Evolutionary conservation across 768 basidiomycete species (phyloP).

Genomic region (Pulveroboletus sp.): DNA sequence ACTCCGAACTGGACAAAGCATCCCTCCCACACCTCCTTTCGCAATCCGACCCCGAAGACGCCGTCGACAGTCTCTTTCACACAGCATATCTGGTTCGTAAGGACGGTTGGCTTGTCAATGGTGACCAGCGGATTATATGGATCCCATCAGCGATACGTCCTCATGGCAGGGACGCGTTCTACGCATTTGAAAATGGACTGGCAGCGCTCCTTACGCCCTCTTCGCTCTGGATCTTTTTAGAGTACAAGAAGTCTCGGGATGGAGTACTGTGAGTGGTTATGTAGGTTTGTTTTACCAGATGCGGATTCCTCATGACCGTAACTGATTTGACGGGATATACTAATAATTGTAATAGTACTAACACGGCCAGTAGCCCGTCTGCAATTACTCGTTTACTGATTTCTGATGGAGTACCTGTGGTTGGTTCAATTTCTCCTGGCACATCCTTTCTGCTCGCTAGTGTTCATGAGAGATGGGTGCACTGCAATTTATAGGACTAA

Average conservation of each 20-base stretch:
- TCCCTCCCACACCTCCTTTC: slow-evolving; percentile 6
- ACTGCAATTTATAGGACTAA: no score
- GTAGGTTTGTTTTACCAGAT: no score
- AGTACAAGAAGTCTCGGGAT: neutral
- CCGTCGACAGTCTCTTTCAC: neutral
- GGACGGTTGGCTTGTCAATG: slow-evolving; percentile 21
- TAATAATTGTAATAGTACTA: no score
- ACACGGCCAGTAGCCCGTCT: no score
- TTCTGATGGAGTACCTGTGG: no score
- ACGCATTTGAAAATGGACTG: slow-evolving; percentile 8
- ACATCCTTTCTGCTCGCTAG: no score
- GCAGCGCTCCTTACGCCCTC: neutral
- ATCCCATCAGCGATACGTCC: slow-evolving; percentile 2
- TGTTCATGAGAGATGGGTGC: no score
- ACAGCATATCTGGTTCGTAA: slow-evolving; percentile 15
- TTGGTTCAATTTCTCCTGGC: no score
- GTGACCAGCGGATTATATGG: slow-evolving; percentile 17
- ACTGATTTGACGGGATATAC: no score
- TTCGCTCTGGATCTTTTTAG: neutral
- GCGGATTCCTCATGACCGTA: no score
- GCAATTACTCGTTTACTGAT: no score
- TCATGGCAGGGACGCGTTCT: slow-evolving; percentile 3
- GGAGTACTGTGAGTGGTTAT: neutral
- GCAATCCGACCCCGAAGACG: slow-evolving; percentile 8
- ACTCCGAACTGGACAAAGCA: no score